phyloP scores from a whole-genome alignment of 371 early-diverging fungal genomes.

The Zopfochytrium polystomum region DNA sequence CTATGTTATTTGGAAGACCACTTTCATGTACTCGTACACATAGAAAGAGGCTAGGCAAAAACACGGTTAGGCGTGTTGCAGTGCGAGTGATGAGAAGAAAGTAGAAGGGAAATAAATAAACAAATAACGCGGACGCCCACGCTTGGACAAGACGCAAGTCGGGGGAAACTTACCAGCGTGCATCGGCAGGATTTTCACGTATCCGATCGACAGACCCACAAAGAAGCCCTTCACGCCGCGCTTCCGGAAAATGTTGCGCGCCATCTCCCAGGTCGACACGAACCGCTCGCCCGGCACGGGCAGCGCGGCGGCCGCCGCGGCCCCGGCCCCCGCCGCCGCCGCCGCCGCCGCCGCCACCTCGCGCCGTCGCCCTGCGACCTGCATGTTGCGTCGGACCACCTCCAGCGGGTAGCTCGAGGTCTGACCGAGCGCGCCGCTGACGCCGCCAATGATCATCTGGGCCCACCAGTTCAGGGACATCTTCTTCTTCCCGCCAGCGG shows the following conservation, averaged over 20 bases:
- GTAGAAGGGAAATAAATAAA: background rate
- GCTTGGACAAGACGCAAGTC: background rate
- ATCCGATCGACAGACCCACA: conserved; percentile 89
- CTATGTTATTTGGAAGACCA: conserved; percentile 38
- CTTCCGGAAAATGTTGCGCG: conserved; percentile 55
- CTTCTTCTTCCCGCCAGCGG: background rate
- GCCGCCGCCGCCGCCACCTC: background rate
- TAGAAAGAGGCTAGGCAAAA: conserved; percentile 62
- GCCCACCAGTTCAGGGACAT: conserved; percentile 56
- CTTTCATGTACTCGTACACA: conserved; percentile 73
- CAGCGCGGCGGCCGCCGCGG: too few relatives aligned
- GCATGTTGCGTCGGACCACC: conserved; percentile 86
- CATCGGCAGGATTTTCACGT: conserved; percentile 90
- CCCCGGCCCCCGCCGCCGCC: background rate
- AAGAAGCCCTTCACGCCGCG: conserved; percentile 82
- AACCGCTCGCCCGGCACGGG: too few relatives aligned
- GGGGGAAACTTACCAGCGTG: conserved; percentile 50
- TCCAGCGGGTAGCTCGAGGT: conserved; percentile 88
- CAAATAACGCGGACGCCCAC: too few relatives aligned
- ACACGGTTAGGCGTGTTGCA: background rate
- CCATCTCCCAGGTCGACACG: conserved; percentile 59
- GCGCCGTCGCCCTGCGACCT: conserved; percentile 53
- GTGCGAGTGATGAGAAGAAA: background rate
- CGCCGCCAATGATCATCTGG: conserved; percentile 74
- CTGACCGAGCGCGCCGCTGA: conserved; percentile 82